A percentile compares a stretch with the other conserved stretches of the same genome.
These are phyloP conservation scores for Crithidia thermophila DNA, from an alignment of 208 protist genomes.

Conservation along the genomic window DNA sequence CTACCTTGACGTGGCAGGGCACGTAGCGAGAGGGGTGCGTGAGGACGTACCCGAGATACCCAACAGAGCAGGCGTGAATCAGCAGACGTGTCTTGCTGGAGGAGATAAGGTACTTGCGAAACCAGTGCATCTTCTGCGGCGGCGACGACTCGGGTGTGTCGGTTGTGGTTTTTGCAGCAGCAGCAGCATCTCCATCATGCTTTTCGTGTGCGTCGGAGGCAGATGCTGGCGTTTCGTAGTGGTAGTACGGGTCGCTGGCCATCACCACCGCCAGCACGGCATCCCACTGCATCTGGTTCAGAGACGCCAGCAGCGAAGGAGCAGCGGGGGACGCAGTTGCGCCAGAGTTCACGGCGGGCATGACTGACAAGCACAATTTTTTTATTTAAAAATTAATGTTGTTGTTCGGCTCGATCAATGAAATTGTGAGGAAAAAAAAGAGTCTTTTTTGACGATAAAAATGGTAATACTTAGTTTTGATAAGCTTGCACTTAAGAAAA, in stretches of 20 bases:
- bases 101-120: constrained; percentile 14
- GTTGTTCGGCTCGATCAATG: too few relatives aligned
- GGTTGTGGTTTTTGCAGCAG: background rate
- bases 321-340: background rate
- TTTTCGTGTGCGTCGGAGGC: too few relatives aligned
- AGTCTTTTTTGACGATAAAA: too few relatives aligned
- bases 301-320: background rate
- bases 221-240: too few relatives aligned
- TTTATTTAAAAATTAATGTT: too few relatives aligned
- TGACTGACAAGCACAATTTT: too few relatives aligned
- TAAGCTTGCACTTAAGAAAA: too few relatives aligned
- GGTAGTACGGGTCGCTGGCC: constrained; percentile 34
- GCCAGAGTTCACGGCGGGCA: too few relatives aligned
- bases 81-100: constrained; percentile 35
- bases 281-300: constrained; percentile 29
- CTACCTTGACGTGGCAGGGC: constrained; percentile 13
- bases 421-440: too few relatives aligned
- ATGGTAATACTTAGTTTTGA: too few relatives aligned
- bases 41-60: constrained; percentile 25
- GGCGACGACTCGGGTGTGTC: background rate
- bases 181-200: too few relatives aligned
- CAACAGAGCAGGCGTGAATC: constrained; percentile 15
- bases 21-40: constrained; percentile 27
- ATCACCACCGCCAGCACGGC: constrained; percentile 14
- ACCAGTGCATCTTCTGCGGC: background rate